A percentile compares a stretch with the other conserved stretches of the same genome.
These are phyloP conservation scores for Malassezia brasiliensis DNA, from an alignment of 1,284 basidiomycete species.

Conservation along the genomic window DNA sequence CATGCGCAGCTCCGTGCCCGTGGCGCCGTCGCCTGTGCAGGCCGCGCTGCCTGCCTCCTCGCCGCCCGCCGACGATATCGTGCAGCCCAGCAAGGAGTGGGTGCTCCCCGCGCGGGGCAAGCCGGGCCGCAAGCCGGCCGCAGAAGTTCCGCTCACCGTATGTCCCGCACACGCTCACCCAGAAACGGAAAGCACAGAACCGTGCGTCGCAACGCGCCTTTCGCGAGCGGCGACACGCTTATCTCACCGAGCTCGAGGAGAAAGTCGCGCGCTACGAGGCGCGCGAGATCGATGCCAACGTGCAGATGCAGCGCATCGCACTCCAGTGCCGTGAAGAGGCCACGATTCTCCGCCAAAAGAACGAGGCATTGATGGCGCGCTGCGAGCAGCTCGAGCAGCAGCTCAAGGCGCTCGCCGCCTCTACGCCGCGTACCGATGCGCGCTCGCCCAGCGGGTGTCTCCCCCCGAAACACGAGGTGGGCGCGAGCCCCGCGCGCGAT, in stretches of 20 bases:
- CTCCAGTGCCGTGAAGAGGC: slow-evolving; percentile 33
- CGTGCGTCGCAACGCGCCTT: slow-evolving; percentile 41
- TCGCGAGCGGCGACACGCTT: slow-evolving; percentile 34
- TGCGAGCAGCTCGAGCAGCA: slow-evolving; percentile 21
- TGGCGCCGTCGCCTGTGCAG: background rate
- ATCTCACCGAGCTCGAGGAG: slow-evolving; percentile 35
- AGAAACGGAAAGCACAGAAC: slow-evolving; percentile 45
- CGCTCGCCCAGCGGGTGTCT: background rate
- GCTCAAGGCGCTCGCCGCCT: background rate
- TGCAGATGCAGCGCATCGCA: slow-evolving; percentile 41
- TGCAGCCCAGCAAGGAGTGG: slow-evolving; percentile 43
- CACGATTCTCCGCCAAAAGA: slow-evolving; percentile 22
- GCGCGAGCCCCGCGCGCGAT: background rate
- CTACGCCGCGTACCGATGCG: background rate
- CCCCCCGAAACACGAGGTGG: background rate
- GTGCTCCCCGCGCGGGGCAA: slow-evolving; percentile 45
- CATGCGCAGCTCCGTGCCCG: background rate
- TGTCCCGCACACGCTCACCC: background rate
- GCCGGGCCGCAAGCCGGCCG: slow-evolving; percentile 45
- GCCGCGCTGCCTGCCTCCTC: background rate
- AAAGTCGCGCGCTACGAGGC: slow-evolving; percentile 37
- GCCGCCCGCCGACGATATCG: slow-evolving; percentile 5
- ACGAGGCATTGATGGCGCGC: slow-evolving; percentile 21
- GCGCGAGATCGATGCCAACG: slow-evolving; percentile 32
- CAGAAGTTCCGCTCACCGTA: slow-evolving; percentile 35